Base-by-base conservation (phyloP, 1,139 yeast genomes). In the Blastobotrys illinoisensis region DNA sequence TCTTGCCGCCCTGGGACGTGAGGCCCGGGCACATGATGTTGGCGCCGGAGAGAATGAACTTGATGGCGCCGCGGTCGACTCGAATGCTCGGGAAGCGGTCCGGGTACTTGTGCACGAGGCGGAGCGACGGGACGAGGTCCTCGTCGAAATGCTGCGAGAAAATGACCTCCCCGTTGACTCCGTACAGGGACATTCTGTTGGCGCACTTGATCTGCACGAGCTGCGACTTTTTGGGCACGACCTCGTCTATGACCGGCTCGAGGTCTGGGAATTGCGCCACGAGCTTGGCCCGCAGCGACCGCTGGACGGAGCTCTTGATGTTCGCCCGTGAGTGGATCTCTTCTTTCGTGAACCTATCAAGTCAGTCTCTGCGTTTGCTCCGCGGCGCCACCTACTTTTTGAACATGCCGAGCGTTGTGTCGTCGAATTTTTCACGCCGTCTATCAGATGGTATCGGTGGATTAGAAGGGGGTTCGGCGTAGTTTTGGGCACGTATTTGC, bases 11-110 rank as follows among this genome's bases (percentile, higher is more conserved):
- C 9, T 88, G 79, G 18, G 96, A 88, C 0, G 98, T 91, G 61
- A 91, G 78, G 23, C 99, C 99, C 4, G 98, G 98, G 73, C 98
- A 91, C 97, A 90, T 91, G 64, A 91, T 87, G 67, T 90, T 90
- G 36, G 97, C 97, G 54, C 98, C 98, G 1, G 96, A 86, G 43
- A 91, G 75, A 20, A 91, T 95, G 66, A 91, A 91, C 72, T 91
- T 91, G 68, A 91, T 90, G 52, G 98, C 99, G 56, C 99, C 99
- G 70, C 97, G 80, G 68, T 91, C 99, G 9, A 91, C 98, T 66
- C 85, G 88, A 43, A 91, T 96, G 47, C 80, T 75, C 36, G 97
- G 97, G 73, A 91, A 90, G 44, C 85, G 81, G 20, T 59, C 63
- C 2, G 70, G 72, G 26, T 60, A 69, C 64, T 85, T 84, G 72